Evolutionary conservation across 1,284 basidiomycete species (phyloP).

Genomic region (Coniferiporia sulphurascens): DNA sequence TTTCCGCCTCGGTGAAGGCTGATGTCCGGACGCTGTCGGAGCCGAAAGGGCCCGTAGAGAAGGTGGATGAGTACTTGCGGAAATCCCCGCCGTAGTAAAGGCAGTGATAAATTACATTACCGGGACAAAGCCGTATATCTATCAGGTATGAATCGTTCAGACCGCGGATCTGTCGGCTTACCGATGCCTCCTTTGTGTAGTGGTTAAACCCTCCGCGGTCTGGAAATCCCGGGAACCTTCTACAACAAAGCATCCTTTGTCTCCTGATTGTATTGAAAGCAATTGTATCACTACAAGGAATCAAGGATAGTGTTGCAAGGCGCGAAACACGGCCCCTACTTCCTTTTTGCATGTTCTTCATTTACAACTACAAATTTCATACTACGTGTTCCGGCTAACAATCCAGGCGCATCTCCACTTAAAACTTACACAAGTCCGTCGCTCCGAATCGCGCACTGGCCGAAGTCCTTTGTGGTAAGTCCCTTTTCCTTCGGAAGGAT

Average conservation of each 20-base stretch:
- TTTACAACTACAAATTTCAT: neutral
- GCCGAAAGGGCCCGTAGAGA: slow-evolving; percentile 85
- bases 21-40: slow-evolving; percentile 51
- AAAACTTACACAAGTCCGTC: slow-evolving; percentile 41
- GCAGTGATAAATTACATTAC: slow-evolving; percentile 88
- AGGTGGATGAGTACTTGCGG: slow-evolving; percentile 94
- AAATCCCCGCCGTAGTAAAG: slow-evolving; percentile 91
- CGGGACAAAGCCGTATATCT: slow-evolving; percentile 90
- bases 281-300: neutral
- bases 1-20: slow-evolving; percentile 52
- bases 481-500: slow-evolving; percentile 62
- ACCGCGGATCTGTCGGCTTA: slow-evolving; percentile 34
- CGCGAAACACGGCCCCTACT: neutral
- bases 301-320: neutral
- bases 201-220: slow-evolving; percentile 67
- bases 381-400: neutral
- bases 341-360: neutral
- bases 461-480: slow-evolving; percentile 50
- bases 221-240: slow-evolving; percentile 65
- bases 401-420: neutral
- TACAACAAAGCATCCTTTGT: slow-evolving; percentile 94
- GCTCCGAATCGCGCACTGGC: slow-evolving; percentile 62
- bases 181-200: slow-evolving; percentile 41
- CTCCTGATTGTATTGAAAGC: slow-evolving; percentile 39
- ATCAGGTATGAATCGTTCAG: slow-evolving; percentile 56